A percentile compares a stretch with the other conserved stretches of the same genome.
These are phyloP conservation scores for Leptodermis oblonga DNA, from an alignment of 257 asterid genomes.

Conservation along the genomic window DNA sequence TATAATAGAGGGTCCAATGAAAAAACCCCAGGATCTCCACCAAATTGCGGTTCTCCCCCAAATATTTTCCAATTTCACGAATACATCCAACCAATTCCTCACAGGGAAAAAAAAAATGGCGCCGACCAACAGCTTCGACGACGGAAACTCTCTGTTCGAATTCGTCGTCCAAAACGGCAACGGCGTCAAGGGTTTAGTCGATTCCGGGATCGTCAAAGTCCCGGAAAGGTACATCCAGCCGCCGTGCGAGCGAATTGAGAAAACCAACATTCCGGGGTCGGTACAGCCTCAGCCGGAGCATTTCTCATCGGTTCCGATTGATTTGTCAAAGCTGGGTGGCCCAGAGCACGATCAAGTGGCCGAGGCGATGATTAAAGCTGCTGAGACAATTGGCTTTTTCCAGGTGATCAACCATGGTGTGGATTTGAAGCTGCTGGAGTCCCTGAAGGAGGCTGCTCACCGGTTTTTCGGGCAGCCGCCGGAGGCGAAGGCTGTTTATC, in stretches of 20 bases:
- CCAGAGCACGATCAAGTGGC: not conserved
- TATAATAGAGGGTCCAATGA: too few relatives aligned
- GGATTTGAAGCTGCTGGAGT: slow-evolving; percentile 21
- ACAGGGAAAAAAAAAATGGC: not conserved
- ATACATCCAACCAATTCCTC: too few relatives aligned
- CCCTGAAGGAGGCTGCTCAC: slow-evolving; percentile 21
- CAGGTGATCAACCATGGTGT: slow-evolving; percentile 22
- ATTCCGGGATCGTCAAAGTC: slow-evolving; percentile 9
- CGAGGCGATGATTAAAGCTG: not conserved
- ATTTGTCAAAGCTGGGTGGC: slow-evolving; percentile 5
- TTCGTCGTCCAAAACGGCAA: not conserved
- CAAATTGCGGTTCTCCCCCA: too few relatives aligned
- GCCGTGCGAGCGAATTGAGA: not conserved
- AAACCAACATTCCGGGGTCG: too few relatives aligned
- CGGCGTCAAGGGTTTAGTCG: not conserved
- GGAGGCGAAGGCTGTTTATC: slow-evolving; percentile 26
- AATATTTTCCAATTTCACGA: too few relatives aligned
- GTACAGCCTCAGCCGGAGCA: too few relatives aligned
- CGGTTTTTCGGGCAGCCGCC: slow-evolving; percentile 23
- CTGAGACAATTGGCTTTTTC: not conserved
- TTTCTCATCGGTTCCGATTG: slow-evolving; percentile 6
- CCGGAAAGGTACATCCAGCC: slow-evolving; percentile 6
- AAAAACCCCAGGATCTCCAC: too few relatives aligned
- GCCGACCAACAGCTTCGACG: not conserved
- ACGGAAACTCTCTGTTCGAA: not conserved